Evolutionary conservation across 2,329 filamentous ascomycete genomes (phyloP).

Genomic region (Incumbomyces lentus): DNA sequence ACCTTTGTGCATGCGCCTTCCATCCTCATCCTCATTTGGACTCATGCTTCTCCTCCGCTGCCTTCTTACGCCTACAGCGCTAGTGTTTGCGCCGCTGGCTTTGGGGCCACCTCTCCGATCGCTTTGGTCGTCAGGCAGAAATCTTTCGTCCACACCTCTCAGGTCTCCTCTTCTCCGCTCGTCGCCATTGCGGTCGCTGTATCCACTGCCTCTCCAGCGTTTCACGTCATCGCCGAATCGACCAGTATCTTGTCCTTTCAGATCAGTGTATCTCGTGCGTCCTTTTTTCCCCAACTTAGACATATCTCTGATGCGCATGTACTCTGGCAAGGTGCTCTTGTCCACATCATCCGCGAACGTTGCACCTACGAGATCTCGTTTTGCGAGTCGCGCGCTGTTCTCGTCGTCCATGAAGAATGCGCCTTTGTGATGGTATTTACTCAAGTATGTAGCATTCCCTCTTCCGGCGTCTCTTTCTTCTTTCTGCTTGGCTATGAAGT

Average conservation of each 20-base stretch:
- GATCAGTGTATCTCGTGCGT: conserved; percentile 77
- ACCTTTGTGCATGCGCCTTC: conserved; percentile 12
- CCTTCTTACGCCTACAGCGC: conserved; percentile 29
- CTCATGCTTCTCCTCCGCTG: conserved; percentile 9
- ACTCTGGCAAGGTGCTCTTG: conserved; percentile 74
- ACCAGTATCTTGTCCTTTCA: conserved; percentile 84
- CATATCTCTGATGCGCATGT: conserved; percentile 87
- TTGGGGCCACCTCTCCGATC: conserved; percentile 30
- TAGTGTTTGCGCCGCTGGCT: conserved; percentile 34
- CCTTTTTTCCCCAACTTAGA: conserved; percentile 89
- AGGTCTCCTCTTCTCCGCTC: conserved; percentile 21
- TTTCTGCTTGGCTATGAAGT: conserved; percentile 64
- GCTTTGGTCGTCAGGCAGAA: conserved; percentile 31
- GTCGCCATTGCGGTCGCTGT: conserved; percentile 21
- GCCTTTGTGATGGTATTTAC: conserved; percentile 93
- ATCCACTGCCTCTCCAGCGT: conserved; percentile 22
- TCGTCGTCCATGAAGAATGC: conserved; percentile 77
- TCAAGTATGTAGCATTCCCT: conserved; percentile 81
- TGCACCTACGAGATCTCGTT: conserved; percentile 76
- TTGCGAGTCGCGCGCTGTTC: conserved; percentile 62
- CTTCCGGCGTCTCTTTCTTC: conserved; percentile 63
- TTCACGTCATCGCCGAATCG: conserved; percentile 57
- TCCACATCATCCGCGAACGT: conserved; percentile 78
- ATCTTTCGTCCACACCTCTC: conserved; percentile 36
- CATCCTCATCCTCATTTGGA: conserved; percentile 22